Evolutionary conservation across 331 rosid genomes (phyloP), one percentile per base, ranked within the genome.

Genomic region (Malus hybrid): DNA sequence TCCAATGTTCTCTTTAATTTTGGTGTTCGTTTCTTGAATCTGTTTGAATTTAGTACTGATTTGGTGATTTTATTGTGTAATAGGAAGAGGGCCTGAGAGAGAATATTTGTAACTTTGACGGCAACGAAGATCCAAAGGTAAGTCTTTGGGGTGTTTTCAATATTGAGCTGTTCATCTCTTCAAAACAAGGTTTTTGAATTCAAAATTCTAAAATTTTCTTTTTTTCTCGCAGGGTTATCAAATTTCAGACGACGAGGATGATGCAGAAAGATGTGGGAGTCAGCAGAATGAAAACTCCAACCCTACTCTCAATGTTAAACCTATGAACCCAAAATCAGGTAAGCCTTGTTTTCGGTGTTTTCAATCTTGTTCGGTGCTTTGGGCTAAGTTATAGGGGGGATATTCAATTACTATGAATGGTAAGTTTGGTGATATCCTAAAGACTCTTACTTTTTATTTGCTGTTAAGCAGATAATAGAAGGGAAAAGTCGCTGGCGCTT

Each of bases 401-500:
- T 5, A 10, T 7, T 0, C 31, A 60, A 8, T 1, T 64, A 31
- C 68, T 31, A 18, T 7, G 68, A 64, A 32, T 64, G 42, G 3
- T 72, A 10, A 2, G 22, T 57, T 34, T 9, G 22, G 27, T 72
- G 67, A 60, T 24, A 6, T 67, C n/a, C 12, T n/a, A 3, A 10
- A 12, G 50, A 62, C 7, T 27, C 10, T 62, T 18, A 9, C 42
- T 36, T 10, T 15, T 39, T 27, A 28, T 48, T 36, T 7, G 14
- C 2, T 16, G 55, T 52, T 13, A 24, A 15, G 70, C 96, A 94
- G 97, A 94, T 44, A 85, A 84, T 70, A 83, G 90, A 77, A 83
- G 96, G 84, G 98, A 94, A 81, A 94, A 94, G 71, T 94, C 98
- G 29, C 70, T 94, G 70, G 91, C 97, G 2, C 87, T 94, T 74